phyloP scores from a whole-genome alignment of 257 asterid genomes.

The Solanum phureja region DNA sequence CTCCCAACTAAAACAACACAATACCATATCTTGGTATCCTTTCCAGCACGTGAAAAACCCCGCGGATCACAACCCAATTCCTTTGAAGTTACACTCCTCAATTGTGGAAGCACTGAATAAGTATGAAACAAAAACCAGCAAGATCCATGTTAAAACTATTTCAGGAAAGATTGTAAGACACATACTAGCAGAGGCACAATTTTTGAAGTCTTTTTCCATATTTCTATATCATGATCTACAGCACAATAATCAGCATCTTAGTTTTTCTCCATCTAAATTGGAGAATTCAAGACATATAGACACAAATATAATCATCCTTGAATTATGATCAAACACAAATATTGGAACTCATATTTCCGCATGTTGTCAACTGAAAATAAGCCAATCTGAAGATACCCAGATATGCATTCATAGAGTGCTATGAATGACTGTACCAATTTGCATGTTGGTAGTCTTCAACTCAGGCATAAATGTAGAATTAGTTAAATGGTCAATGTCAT shows the following conservation, averaged over 20 bases:
- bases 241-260: not conserved
- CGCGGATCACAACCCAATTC: slow-evolving; percentile 87
- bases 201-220: not conserved
- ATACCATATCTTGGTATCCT: slow-evolving; percentile 76
- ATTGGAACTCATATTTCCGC: not conserved
- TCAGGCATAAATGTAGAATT: not conserved
- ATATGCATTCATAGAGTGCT: not conserved
- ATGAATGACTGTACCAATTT: not conserved
- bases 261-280: not conserved
- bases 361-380: not conserved
- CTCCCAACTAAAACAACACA: slow-evolving; percentile 92
- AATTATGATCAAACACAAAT: not conserved
- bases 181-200: not conserved
- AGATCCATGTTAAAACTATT: not conserved
- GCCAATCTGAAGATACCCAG: not conserved
- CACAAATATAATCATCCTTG: not conserved
- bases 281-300: not conserved
- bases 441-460: not conserved
- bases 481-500: not conserved
- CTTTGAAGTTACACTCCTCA: slow-evolving; percentile 68
- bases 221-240: not conserved
- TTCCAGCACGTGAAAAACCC: slow-evolving; percentile 85
- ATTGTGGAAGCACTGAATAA: slow-evolving; percentile 82
- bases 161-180: slow-evolving; percentile 5
- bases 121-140: not conserved